Conservation (phyloP, 2,329 filamentous ascomycete species). For the Pseudocercospora cruenta region DNA sequence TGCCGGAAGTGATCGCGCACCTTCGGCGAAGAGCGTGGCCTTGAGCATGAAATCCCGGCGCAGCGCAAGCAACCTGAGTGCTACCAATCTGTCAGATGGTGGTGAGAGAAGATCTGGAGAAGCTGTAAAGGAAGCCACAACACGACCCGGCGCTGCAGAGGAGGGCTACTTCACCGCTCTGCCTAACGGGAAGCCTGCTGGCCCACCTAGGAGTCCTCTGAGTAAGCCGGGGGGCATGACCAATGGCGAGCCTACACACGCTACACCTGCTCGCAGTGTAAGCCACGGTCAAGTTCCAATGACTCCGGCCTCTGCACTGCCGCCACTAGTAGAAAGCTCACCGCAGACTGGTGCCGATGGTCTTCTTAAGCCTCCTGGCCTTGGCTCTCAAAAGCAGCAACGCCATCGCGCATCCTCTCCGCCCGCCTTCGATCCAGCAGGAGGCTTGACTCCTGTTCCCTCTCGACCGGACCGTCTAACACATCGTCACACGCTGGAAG, state of each 20-base stretch:
- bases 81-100: constrained; percentile 26
- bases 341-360: constrained; percentile 27
- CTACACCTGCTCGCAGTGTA: constrained; percentile 18
- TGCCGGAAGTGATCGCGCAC: constrained; percentile 30
- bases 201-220: constrained; percentile 39
- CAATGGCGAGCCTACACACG: constrained; percentile 23
- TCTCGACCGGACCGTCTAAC: constrained; percentile 64
- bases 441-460: constrained; percentile 60
- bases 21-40: constrained; percentile 34
- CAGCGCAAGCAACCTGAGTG: constrained; percentile 30
- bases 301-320: constrained; percentile 30
- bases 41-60: constrained; percentile 43
- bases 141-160: constrained; percentile 40
- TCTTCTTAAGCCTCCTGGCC: constrained; percentile 34
- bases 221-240: constrained; percentile 23
- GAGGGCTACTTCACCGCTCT: constrained; percentile 53
- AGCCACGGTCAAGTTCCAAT: constrained; percentile 27
- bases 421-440: constrained; percentile 40
- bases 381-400: constrained; percentile 16
- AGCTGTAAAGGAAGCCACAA: constrained; percentile 32
- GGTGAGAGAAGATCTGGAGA: constrained; percentile 38
- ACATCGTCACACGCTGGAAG: constrained; percentile 86
- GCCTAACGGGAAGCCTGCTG: constrained; percentile 41
- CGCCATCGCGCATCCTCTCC: constrained; percentile 41
- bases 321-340: constrained; percentile 36